Evolutionary conservation across 2,329 filamentous ascomycete genomes (phyloP), one percentile per base, ranked within the genome.

Genomic region (Phaeophleospora eucalypticola): DNA sequence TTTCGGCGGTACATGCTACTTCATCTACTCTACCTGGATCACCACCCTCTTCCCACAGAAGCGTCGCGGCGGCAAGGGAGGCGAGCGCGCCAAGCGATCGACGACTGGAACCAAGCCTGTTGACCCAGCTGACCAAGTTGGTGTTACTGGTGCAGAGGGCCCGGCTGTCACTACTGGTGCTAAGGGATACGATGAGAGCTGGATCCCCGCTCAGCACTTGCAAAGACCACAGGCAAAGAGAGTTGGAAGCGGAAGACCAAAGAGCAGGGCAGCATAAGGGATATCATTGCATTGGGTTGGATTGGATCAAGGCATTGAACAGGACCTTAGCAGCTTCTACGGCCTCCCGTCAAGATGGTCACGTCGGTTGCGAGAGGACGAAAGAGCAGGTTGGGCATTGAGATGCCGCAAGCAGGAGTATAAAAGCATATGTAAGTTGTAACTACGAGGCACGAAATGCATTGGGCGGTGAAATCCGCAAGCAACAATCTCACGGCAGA

Each of bases 21-120:
- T 95, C 71, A 89, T 96, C 74, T 98, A 98, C 81, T 93, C 86
- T 76, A 95, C 91, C 64, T 97, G 91, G 89, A 86, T 98, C 71
- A 87, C 89, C 63, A 84, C 89, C 12, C 86, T 98, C 66, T 95
- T 97, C 78, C 91, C 93, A 40, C 89, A 95, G 77, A 83, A 82
- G 70, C 75, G 74, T 62, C 74, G 76, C 53, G 68, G 74, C 47
- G 77, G 75, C 59, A 80, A 80, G 68, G 73, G 73, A 52, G 71
- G 85, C 58, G 87, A 89, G 75, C 81, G 83, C 54, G 74, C 79
- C 48, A 81, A 80, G 68, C 74, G 73, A 62, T 72, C 78, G 21
- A 71, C 78, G 56, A 12, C 7, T 7, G 79, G 77, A 64, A 82
- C 82, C 65, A 87, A 87, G 77, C 86, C 86, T 73, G 75, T 76